Evolutionary conservation across 176 grass and related monocot species (phyloP).

Genomic region (Sorghum bicolor): DNA sequence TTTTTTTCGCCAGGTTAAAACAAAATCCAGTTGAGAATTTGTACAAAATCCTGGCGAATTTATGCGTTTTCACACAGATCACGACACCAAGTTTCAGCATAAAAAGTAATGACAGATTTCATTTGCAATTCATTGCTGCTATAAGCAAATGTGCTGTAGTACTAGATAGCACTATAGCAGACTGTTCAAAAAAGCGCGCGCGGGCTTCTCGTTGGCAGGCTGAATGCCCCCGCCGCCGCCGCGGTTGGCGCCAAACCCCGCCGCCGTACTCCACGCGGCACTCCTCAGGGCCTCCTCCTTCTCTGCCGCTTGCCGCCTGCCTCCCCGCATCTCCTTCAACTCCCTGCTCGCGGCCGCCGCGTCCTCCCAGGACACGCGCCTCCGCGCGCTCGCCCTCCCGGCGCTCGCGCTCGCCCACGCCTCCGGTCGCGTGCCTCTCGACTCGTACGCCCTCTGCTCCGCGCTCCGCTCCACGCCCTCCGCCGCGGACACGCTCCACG

Average conservation of each 20-base stretch:
- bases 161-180: background rate
- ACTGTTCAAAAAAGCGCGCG: background rate
- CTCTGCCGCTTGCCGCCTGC: conserved; percentile 7
- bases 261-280: conserved; percentile 48
- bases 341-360: conserved; percentile 47
- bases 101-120: background rate
- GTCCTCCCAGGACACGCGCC: conserved; percentile 28
- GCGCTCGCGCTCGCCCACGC: conserved; percentile 47
- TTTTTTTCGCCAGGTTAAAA: background rate
- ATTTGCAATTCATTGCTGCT: background rate
- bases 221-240: conserved; percentile 24
- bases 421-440: conserved; percentile 25
- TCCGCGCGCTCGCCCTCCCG: conserved; percentile 32
- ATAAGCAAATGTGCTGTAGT: background rate
- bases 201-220: background rate
- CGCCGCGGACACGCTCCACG: conserved; percentile 28
- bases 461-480: conserved; percentile 31
- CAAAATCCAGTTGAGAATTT: background rate
- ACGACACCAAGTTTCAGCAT: background rate
- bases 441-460: conserved; percentile 67
- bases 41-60: background rate
- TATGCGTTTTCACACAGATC: background rate
- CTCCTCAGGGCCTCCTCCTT: conserved; percentile 31
- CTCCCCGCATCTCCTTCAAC: conserved; percentile 30
- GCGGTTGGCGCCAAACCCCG: conserved; percentile 25